Base-by-base conservation (phyloP, 2,329 filamentous ascomycete species). In the Colletotrichum melonis region DNA sequence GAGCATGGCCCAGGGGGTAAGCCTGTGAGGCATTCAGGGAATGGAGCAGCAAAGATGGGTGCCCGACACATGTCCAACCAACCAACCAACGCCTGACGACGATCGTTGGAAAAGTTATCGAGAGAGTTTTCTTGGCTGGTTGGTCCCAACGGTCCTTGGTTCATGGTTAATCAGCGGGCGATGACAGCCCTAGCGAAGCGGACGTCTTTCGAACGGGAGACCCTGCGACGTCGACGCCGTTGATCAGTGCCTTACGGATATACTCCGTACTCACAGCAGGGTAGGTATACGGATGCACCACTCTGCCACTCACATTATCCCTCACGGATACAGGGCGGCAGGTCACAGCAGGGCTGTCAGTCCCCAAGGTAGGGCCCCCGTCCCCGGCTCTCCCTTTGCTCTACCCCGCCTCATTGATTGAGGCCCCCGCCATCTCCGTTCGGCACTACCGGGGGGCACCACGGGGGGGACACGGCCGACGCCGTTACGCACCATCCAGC, bases 381-480 rank as follows among this genome's bases (percentile, higher is more conserved):
- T 55, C n/a, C 62, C 28, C 46, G 46, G 30, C 12, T 55, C 46
- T 60, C 32, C 22, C 30, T 16, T 22, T 22, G 14, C 42, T 63
- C 60, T 49, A 42, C 46, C 49, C 49, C 62, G 49, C 68, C 63
- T 60, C 63, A 19, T 68, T 59, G 65, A 63, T 69, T 54, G 35
- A 72, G 52, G n/a, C 46, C 38, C 65, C 70, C 70, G 59, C 70
- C 66, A 24, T 64, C 66, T 60, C 66, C 70, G 66, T 65, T 69
- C 70, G 66, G 70, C 55, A 59, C 59, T 58, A 49, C 70, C 70
- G 67, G 54, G 38, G 38, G 14, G 16, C 6, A 42, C 7, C 16
- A 42, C 38, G 38, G 14, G 42, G 42, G 19, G 19, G 11, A 49
- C 70, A 49, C 38, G 38, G 30, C 54, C 35, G 62, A 52, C 57